Evolutionary conservation across 768 basidiomycete genomes (phyloP).

Genomic region (Albatrellus ellisii): DNA sequence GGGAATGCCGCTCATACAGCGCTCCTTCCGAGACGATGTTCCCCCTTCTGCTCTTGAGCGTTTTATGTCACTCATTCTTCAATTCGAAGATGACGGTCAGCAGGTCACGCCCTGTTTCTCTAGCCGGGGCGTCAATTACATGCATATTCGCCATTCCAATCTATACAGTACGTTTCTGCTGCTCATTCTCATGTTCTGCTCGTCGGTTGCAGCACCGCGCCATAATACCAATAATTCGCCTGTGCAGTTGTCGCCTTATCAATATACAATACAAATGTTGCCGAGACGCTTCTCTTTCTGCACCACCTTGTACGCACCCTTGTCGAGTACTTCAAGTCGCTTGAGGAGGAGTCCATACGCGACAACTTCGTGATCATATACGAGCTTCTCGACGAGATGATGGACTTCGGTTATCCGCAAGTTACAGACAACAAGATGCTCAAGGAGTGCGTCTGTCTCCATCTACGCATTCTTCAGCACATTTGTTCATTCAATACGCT

Average conservation of each 20-base stretch:
- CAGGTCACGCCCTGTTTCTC: constrained; percentile 96
- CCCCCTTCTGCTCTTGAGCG: constrained; percentile 79
- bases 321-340: constrained; percentile 97
- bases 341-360: constrained; percentile 96
- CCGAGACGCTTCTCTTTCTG: constrained; percentile 92
- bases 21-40: constrained; percentile 94
- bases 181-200: not conserved
- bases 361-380: constrained; percentile 99
- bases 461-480: not conserved
- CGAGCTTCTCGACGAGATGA: constrained; percentile 98
- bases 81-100: constrained; percentile 94
- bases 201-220: not conserved
- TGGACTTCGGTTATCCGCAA: constrained; percentile 99
- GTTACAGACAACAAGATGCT: constrained; percentile 99
- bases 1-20: constrained; percentile 93
- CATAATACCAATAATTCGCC: no score
- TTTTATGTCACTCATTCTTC: constrained; percentile 85
- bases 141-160: constrained; percentile 97
- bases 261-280: constrained; percentile 89
- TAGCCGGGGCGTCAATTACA: constrained; percentile 88
- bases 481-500: no score
- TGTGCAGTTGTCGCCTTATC: constrained; percentile 93
- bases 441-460: constrained; percentile 52
- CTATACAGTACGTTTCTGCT: constrained; percentile 62
- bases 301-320: constrained; percentile 87